Evolutionary conservation across 352 stramenopile genomes (phyloP), one percentile per base, ranked within the genome.

Genomic region (Nothophytophthora sp.): DNA sequence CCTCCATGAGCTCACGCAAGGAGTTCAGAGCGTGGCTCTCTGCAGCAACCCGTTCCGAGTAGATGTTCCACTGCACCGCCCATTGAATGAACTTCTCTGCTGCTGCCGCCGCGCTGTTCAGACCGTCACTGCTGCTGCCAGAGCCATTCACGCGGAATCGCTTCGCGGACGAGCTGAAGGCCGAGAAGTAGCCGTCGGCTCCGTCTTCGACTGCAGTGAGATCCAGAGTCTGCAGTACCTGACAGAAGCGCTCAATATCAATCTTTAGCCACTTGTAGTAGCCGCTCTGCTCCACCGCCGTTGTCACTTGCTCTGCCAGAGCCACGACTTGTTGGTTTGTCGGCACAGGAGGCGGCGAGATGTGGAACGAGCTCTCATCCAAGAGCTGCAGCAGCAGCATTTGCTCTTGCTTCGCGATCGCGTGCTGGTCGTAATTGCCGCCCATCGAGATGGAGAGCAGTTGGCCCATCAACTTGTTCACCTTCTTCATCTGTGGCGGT

Each of bases 261-360:
- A 93, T 88, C 42, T 81, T 75, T 22, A 91, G 64, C 82, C 82
- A 93, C 58, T 88, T 90, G 69, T 89, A 93, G 40, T 75, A 86
- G 32, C 50, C 55, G 4, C 75, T 80, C 32, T 76, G 63, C 30
- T 85, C 76, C 18, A 91, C 67, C 1, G 73, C 60, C 18, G 52
- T 30, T 5, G 80, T 89, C 13, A 69, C 69, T 47, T 89, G 71
- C 54, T 93, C 77, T 23, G 82, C 82, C 13, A 93, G 49, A 2
- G 73, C 67, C 20, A 90, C 73, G 6, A 85, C 80, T 11, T 90
- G 76, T 30, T 88, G 73, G 54, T 93, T 85, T 12, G 70, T 63
- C 24, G 82, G 82, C 2, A 91, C 76, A 4, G 73, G 57, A 3
- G 79, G 79, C 16, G 78, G 78, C 0, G 70, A 73, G 23, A 91